Evolutionary conservation across 108 stramenopile species (phyloP).

Genomic region (Skeletonema grethae): DNA sequence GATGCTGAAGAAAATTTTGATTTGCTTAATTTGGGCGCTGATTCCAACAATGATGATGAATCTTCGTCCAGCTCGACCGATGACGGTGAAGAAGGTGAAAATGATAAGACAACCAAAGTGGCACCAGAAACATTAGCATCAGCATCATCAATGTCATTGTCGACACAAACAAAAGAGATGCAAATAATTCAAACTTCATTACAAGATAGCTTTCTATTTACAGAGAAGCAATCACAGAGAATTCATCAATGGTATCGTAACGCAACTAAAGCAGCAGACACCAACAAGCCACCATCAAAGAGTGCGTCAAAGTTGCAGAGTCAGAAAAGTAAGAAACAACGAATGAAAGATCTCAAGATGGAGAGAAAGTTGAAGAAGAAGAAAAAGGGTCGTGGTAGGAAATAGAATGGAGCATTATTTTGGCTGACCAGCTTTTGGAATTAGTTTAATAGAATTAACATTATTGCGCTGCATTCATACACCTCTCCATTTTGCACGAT

Average conservation of each 20-base stretch:
- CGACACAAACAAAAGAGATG: neutral
- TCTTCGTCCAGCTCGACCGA: neutral
- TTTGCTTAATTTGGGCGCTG: neutral
- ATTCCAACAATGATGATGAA: neutral
- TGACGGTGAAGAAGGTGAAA: neutral
- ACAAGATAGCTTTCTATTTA: slow-evolving; percentile 39
- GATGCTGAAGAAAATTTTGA: neutral
- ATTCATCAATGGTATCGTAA: slow-evolving; percentile 64
- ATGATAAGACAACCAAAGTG: neutral
- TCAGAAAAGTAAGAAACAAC: slow-evolving; percentile 58
- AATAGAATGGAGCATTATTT: neutral
- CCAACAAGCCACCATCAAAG: slow-evolving; percentile 65
- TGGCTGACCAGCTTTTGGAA: neutral
- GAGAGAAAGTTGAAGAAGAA: slow-evolving; percentile 49
- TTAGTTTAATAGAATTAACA: neutral
- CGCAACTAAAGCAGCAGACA: slow-evolving; percentile 55
- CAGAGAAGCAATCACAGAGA: slow-evolving; percentile 61
- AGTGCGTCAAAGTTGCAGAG: slow-evolving; percentile 51
- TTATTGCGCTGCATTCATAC: neutral
- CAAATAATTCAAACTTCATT: slow-evolving; percentile 13
- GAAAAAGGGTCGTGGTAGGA: slow-evolving; percentile 10
- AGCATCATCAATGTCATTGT: neutral
- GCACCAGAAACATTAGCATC: neutral
- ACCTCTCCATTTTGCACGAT: neutral
- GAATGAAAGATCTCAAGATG: slow-evolving; percentile 40